Evolutionary conservation across 148 eudicot species (phyloP).

Genomic region (Agrostemma githago): DNA sequence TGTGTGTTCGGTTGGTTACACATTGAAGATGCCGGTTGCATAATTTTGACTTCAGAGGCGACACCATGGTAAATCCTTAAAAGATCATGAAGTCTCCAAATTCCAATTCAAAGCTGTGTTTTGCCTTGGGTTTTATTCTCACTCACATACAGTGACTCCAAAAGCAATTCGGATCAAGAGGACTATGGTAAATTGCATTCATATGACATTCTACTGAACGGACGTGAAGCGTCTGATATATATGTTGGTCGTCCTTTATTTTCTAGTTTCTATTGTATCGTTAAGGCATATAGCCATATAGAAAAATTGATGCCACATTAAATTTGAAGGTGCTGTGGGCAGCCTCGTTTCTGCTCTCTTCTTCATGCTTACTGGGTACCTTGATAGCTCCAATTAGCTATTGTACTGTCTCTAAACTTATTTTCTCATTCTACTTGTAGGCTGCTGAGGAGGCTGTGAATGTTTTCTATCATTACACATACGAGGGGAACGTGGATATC

Average conservation of each 20-base stretch:
- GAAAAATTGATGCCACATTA: not conserved
- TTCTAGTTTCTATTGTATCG: not conserved
- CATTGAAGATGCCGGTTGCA: not conserved
- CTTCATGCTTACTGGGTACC: not conserved
- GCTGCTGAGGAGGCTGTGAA: constrained; percentile 97
- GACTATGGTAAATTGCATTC: not conserved
- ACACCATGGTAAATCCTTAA: not conserved
- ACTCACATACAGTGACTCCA: not conserved
- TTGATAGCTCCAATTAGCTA: constrained; percentile 6
- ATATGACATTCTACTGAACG: not conserved
- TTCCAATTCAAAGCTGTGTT: not conserved
- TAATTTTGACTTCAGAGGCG: not conserved
- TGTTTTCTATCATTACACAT: constrained; percentile 96
- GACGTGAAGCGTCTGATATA: not conserved
- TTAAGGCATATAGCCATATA: not conserved
- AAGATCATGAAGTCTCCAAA: not conserved
- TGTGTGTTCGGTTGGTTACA: not conserved
- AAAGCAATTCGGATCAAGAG: not conserved
- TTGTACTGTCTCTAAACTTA: constrained; percentile 10
- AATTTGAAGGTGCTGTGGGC: not conserved
- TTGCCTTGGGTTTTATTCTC: not conserved
- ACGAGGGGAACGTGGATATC: constrained; percentile 92
- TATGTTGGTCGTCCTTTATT: not conserved
- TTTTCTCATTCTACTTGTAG: constrained; percentile 38
- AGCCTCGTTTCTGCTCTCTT: constrained; percentile 3